Evolutionary conservation across 345 rosid genomes (phyloP).

Genomic region (Brassica nigra): DNA sequence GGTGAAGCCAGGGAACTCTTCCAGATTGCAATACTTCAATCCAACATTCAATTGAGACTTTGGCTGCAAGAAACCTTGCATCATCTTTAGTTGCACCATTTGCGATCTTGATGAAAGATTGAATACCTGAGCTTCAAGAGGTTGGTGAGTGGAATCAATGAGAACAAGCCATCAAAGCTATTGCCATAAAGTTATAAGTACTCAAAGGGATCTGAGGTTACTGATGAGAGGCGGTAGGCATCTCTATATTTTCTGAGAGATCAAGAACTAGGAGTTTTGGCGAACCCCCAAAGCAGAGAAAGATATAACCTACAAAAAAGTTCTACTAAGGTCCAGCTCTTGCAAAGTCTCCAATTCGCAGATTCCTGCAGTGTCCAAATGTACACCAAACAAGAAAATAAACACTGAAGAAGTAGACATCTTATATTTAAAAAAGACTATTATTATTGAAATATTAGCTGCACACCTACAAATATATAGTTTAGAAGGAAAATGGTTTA

Average conservation of each 20-base stretch:
- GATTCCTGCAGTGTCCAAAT: not conserved
- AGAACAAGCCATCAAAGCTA: not conserved
- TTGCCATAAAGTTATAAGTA: not conserved
- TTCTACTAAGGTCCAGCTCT: not conserved
- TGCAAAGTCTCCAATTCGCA: not conserved
- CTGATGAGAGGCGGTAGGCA: not conserved
- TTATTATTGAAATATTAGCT: not conserved
- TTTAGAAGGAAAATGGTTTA: too few relatives aligned
- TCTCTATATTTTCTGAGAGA: not conserved
- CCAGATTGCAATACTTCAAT: not conserved
- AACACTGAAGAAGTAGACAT: not conserved
- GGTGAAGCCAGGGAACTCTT: not conserved
- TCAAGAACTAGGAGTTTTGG: not conserved
- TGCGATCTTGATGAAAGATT: not conserved
- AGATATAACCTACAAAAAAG: not conserved
- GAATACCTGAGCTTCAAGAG: not conserved
- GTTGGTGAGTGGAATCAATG: not conserved
- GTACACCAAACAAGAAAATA: not conserved
- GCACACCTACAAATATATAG: not conserved
- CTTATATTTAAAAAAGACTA: too few relatives aligned
- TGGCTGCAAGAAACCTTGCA: not conserved
- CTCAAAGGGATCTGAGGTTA: not conserved
- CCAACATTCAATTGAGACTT: not conserved
- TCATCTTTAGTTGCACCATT: not conserved
- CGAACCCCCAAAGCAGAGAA: not conserved